Evolutionary conservation across 495 filamentous ascomycete genomes (phyloP).

Genomic region (Cudoniella acicularis): DNA sequence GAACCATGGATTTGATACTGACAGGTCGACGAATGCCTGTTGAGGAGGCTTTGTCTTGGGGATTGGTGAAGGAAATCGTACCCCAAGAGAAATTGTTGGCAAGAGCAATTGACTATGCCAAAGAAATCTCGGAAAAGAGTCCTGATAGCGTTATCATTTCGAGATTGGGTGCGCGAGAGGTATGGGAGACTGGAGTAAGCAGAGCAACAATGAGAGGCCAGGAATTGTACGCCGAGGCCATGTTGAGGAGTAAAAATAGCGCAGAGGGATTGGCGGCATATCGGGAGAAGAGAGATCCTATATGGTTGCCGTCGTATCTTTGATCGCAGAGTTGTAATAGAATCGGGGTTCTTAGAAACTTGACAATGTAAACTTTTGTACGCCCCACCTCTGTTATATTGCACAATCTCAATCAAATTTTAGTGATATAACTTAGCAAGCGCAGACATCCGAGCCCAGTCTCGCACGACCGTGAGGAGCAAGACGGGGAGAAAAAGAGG

Average conservation of each 20-base stretch:
- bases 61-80: conserved; percentile 58
- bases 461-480: too few species aligned
- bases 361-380: too few species aligned
- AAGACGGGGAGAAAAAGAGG: too few species aligned
- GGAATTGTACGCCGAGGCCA: conserved; percentile 24
- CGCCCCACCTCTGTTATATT: too few species aligned
- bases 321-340: neutral
- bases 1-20: conserved; percentile 58
- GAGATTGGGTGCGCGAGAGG: conserved; percentile 24
- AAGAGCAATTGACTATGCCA: conserved; percentile 38
- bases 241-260: conserved; percentile 24
- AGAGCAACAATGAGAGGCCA: conserved; percentile 26
- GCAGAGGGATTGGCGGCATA: conserved; percentile 24
- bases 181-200: conserved; percentile 27
- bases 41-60: conserved; percentile 53
- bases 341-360: neutral
- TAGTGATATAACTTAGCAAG: too few species aligned
- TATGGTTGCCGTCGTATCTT: conserved; percentile 21
- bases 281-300: conserved; percentile 25
- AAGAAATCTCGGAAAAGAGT: conserved; percentile 44
- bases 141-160: conserved; percentile 56
- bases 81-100: conserved; percentile 29
- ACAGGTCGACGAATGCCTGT: conserved; percentile 51
- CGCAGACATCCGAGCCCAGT: too few species aligned
- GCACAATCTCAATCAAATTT: too few species aligned